Evolutionary conservation across 106 monocot species (phyloP), one percentile per base, ranked within the genome.

Genomic region (Dioscorea dumetorum): DNA sequence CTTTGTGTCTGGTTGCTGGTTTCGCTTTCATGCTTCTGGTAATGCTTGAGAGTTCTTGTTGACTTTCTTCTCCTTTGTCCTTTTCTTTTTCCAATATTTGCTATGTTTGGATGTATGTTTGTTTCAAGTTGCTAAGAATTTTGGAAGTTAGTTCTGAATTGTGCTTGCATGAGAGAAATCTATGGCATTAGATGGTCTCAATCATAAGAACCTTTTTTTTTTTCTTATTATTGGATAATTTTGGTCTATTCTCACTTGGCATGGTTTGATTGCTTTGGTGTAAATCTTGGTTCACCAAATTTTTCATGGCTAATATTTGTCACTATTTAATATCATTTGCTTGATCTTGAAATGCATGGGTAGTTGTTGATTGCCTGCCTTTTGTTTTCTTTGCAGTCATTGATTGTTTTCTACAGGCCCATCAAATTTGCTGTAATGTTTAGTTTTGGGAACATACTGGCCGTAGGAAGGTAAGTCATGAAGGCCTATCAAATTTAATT

Each of bases 361-460:
- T n/a, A n/a, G 6, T 18, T 69, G 15, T 48, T 64, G 57, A 9
- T 72, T 52, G 28, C 28, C 23, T 72, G 68, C 59, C 23, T 22
- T 23, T 50, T 60, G 28, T 74, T 57, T 15, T 57, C 16, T 73
- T 35, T 90, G 82, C 89, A 99, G 97, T 88, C 97, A 28, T 76
- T 99, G 61, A 4, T 90, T 54, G 82, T 89, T 57, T 90, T 99
- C 74, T 65, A 64, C 68, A 80, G 74, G 61, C 89, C 92, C 22
- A 81, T 92, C 66, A 99, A 99, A 73, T 99, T 99, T 92, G 92
- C 89, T 22, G 57, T 92, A 13, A 48, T 99, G 57, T 99, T 99
- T 82, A 92, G 72, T 60, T 82, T 99, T 70, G 97, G 97, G 52
- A 99, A 99, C 70, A 20, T 99, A 56, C 67, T 92, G 67, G 97